Conservation (phyloP, 768 basidiomycete species). For the Imleria badia region DNA sequence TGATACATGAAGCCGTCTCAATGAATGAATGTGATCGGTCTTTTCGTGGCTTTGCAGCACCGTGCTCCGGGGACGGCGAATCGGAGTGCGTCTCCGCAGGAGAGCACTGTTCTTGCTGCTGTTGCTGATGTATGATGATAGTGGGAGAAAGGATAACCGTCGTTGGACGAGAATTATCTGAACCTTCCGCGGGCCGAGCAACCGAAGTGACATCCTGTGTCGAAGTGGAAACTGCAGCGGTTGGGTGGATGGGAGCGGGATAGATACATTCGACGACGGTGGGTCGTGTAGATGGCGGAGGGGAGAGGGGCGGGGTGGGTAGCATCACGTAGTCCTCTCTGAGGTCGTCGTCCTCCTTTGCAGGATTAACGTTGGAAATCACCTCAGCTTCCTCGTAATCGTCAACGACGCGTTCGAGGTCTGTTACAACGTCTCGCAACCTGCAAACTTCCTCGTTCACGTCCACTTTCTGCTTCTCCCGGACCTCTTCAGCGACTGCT, state of each 20-base stretch:
- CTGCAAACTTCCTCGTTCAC: constrained; percentile 46
- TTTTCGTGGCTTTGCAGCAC: constrained; percentile 15
- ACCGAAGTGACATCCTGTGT: constrained; percentile 6
- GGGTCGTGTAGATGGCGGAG: constrained; percentile 17
- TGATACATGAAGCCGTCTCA: constrained; percentile 45
- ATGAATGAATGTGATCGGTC: constrained; percentile 24
- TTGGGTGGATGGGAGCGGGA: neutral
- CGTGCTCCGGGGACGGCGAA: constrained; percentile 2
- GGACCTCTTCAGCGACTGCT: constrained; percentile 65
- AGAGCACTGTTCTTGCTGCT: constrained; percentile 15
- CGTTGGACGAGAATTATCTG: constrained; percentile 6
- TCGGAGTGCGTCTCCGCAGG: constrained; percentile 15
- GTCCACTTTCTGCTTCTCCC: constrained; percentile 45
- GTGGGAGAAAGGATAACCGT: constrained; percentile 27
- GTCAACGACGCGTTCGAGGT: constrained; percentile 46
- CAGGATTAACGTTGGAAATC: constrained; percentile 21
- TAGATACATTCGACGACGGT: constrained; percentile 20
- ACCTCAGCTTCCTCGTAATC: constrained; percentile 38
- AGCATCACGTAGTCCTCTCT: constrained; percentile 10
- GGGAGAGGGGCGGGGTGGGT: constrained; percentile 24
- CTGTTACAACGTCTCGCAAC: constrained; percentile 50
- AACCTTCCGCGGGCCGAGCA: neutral
- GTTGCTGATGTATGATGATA: constrained; percentile 26
- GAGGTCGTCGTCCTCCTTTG: constrained; percentile 16
- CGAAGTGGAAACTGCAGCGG: constrained; percentile 1